A percentile compares a stretch with the other conserved stretches of the same genome.
Conservation (phyloP, 306 rosid species). For the Dalbergia oliveri region DNA sequence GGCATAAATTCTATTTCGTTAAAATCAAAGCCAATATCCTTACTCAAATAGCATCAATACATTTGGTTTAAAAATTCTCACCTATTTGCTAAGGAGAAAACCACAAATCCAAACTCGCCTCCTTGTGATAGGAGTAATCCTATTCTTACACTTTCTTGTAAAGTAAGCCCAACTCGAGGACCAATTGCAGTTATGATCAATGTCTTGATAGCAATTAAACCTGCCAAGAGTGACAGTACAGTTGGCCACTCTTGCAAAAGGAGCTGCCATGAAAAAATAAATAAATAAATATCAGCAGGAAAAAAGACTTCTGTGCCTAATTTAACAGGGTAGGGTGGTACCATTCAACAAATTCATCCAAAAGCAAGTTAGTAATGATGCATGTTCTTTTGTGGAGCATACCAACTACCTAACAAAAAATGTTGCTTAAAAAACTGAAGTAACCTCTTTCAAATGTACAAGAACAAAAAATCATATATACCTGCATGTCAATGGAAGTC, state of each 20-base stretch:
- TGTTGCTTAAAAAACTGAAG: background rate
- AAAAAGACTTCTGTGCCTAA: constrained; percentile 15
- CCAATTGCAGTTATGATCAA: constrained; percentile 95
- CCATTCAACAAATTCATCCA: constrained; percentile 31
- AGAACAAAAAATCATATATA: background rate
- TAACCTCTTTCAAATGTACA: background rate
- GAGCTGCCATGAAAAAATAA: constrained; percentile 65
- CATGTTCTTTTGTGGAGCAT: constrained; percentile 13
- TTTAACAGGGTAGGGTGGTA: background rate
- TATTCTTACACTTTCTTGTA: constrained; percentile 97
- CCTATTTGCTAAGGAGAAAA: constrained; percentile 97
- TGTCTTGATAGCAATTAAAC: constrained; percentile 90
- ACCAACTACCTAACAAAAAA: background rate
- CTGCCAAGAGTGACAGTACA: constrained; percentile 91
- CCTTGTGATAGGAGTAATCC: constrained; percentile 99
- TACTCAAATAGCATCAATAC: constrained; percentile 26
- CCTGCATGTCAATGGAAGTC: constrained; percentile 94
- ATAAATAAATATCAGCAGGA: constrained; percentile 7
- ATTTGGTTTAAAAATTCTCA: constrained; percentile 41
- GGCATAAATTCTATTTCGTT: constrained; percentile 32
- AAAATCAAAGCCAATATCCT: constrained; percentile 36
- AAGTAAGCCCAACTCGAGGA: constrained; percentile 92
- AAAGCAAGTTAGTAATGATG: constrained; percentile 5
- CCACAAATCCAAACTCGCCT: constrained; percentile 97
- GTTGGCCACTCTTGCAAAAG: constrained; percentile 97